These are phyloP conservation scores for Porodaedalea pini DNA, from an alignment of 1,284 basidiomycete genomes.

Conservation along the genomic window DNA sequence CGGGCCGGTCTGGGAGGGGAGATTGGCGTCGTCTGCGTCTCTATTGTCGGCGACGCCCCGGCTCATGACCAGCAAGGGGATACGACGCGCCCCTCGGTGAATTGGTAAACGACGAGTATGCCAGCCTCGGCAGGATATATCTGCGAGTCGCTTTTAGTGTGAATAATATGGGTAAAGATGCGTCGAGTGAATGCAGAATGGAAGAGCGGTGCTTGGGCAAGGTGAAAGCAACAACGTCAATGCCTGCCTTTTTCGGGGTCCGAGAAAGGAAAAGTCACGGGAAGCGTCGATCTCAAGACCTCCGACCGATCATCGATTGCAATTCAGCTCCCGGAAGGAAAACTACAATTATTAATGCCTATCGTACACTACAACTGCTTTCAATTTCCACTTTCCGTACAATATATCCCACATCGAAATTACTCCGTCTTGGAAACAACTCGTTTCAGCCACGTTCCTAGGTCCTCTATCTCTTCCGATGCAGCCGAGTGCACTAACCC, in stretches of 20 bases:
- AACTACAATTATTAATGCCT: not conserved
- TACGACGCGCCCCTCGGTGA: not conserved
- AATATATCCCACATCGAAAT: not conserved
- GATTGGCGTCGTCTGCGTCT: conserved; percentile 11
- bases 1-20: not conserved
- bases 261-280: conserved; percentile 1
- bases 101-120: not conserved
- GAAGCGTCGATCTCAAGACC: not conserved
- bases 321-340: not conserved
- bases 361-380: not conserved
- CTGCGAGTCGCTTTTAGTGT: not conserved
- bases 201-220: conserved; percentile 2
- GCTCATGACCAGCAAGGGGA: conserved; percentile 17
- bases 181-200: not conserved
- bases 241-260: not conserved
- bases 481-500: conserved; percentile 63
- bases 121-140: not conserved
- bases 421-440: conserved; percentile 35
- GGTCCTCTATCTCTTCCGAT: conserved; percentile 59
- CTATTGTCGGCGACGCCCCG: conserved; percentile 15
- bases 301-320: not conserved
- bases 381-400: not conserved
- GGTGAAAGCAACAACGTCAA: conserved; percentile 9
- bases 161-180: not conserved
- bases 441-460: conserved; percentile 59